Evolutionary conservation across 1,139 yeast species (phyloP), one percentile per base, ranked within the genome.

Genomic region (Eremothecium cymbalariae): DNA sequence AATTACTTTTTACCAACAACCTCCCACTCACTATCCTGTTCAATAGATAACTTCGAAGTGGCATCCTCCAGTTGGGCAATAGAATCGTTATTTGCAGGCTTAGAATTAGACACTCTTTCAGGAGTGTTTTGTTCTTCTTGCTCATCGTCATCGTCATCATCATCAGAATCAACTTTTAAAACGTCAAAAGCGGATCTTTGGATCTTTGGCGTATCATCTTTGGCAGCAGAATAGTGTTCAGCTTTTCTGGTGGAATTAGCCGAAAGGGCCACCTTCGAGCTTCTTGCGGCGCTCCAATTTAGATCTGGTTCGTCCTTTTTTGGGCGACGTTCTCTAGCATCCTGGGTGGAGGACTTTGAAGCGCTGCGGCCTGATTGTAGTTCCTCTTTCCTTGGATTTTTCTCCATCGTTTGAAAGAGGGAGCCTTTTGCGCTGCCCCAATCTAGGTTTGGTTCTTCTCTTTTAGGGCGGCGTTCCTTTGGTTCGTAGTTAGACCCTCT

Each of bases 111-210:
- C n/a, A n/a, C 33, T 33, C 40, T 33, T 22, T 37, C 33, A 33
- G 28, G 35, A 31, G 39, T 34, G 22, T 32, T 40, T 11, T 19
- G 25, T 26, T 34, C 47, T 33, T 54, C 47, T 23, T 46, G 45
- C 37, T 43, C 54, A 34, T 44, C 49, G 17, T 47, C 56, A 41
- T 53, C 60, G 30, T 59, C 65, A 34, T 74, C 81, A 4, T 74
- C 82, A 14, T 77, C 85, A 22, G 72, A 82, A 34, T 79, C 88
- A 38, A 67, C 64, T 35, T 74, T 68, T 58, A 85, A 69, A 25
- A 83, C 84, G 43, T 77, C 72, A 55, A 69, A 85, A 18, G 70
- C 60, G 12, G 85, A 75, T 56, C 72, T 71, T 53, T 70, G 71
- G 34, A 70, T 69, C 43, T 61, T 64, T 42, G 64, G 63, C 42